Base-by-base conservation (phyloP, 192 early-diverging fungal species). In the Lobosporangium transversale region DNA sequence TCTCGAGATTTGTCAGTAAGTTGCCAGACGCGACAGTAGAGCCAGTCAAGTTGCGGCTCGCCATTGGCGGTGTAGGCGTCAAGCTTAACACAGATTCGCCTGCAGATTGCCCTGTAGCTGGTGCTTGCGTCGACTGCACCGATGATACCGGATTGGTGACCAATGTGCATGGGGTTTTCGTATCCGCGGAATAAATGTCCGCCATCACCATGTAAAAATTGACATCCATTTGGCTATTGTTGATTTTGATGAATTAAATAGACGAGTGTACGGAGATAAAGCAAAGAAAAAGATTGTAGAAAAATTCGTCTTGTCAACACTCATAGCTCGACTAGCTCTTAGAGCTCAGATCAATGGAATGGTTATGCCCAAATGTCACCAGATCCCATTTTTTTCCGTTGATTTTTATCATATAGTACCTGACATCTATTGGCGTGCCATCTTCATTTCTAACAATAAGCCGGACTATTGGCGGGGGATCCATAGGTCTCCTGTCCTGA, bases 21-120 rank as follows among this genome's bases (percentile, higher is more conserved):
- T 87, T 87, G 2, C 91, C 91, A 8, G 88, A 89, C 2, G 91
- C 84, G 2, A 88, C 86, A 4, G 85, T 83, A 15, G 87, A 89
- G 29, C 92, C 91, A n/a, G 91, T 89, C 23, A 94, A 64, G 33
- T 91, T 92, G 9, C 90, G 86, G 10, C 75, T 88, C 2, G 80
- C 58, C 17, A 79, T 54, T 20, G 70, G 66, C 12, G 68, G 52
- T 2, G 63, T 21, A 40, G 44, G 35, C 4, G 58, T 52, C 21
- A 58, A 32, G 26, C 56, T 42, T 17, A 66, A 45, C 20, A 47
- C 45, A n/a, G 59, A 63, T 1, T 61, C 44, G 29, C 45, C 36
- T 24, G 24, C 35, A 37, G 51, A 53, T 20, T 45, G 49, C 21
- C 54, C 47, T 20, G 52, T 21, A n/a, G 23, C 50, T 48, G 27